Evolutionary conservation across 768 basidiomycete genomes (phyloP).

Genomic region (Fibroporia radiculosa): DNA sequence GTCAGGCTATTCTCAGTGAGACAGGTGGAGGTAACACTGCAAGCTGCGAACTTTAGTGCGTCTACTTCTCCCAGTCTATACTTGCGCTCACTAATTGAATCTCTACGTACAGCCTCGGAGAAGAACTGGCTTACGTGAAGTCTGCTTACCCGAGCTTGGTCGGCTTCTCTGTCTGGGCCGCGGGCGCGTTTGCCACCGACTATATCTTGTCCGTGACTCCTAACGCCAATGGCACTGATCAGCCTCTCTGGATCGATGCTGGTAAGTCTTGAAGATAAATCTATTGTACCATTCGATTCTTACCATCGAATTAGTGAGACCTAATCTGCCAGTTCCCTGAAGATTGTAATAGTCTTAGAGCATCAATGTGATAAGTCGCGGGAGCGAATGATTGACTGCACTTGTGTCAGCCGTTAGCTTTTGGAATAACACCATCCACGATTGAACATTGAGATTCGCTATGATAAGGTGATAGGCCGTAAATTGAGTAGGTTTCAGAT

Average conservation of each 20-base stretch:
- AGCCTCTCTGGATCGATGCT: conserved; percentile 36
- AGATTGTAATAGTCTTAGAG: too few species aligned
- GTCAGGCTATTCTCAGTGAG: conserved; percentile 37
- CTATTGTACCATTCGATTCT: neutral
- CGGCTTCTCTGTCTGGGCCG: conserved; percentile 51
- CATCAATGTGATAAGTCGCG: too few species aligned
- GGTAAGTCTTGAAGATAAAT: conserved; percentile 20
- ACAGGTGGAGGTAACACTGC: conserved; percentile 37
- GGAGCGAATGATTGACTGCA: too few species aligned
- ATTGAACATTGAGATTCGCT: too few species aligned
- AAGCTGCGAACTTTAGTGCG: conserved; percentile 28
- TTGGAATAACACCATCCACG: too few species aligned
- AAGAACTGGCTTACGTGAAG: conserved; percentile 40
- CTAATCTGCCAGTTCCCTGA: neutral
- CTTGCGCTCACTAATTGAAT: neutral
- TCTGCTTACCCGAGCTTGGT: conserved; percentile 32
- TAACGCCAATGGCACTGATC: conserved; percentile 37
- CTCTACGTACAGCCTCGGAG: conserved; percentile 25
- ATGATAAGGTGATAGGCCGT: too few species aligned
- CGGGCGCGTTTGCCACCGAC: conserved; percentile 41
- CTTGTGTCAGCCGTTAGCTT: too few species aligned
- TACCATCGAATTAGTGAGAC: neutral
- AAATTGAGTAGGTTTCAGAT: too few species aligned
- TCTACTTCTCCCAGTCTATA: conserved; percentile 3
- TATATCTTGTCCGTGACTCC: conserved; percentile 46